Percentiles rank a stretch among this genome's conserved stretches.
phyloP scores from a whole-genome alignment of 2,329 filamentous ascomycete genomes.

The Verticillium tricorpus region DNA sequence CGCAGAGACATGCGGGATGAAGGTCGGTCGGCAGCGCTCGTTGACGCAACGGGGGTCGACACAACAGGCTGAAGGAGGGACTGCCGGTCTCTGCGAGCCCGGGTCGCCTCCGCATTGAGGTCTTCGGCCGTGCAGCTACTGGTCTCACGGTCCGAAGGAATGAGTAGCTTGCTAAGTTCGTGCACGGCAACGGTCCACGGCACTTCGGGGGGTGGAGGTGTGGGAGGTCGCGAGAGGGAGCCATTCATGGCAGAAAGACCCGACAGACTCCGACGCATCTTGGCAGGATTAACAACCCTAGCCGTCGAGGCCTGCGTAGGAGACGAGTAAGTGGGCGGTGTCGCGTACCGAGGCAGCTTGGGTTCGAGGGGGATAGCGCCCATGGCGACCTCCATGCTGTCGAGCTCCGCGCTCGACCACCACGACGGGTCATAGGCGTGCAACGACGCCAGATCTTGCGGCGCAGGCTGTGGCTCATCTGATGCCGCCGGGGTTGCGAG shows the following conservation, averaged over 20 bases:
- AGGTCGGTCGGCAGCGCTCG: conserved; percentile 32
- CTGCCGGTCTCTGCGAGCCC: conserved; percentile 61
- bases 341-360: conserved; percentile 50
- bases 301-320: conserved; percentile 85
- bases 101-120: conserved; percentile 63
- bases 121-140: conserved; percentile 75
- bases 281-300: conserved; percentile 67
- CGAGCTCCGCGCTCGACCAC: conserved; percentile 65
- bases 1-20: conserved; percentile 68
- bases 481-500: not conserved
- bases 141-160: conserved; percentile 71
- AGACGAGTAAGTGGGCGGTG: conserved; percentile 72
- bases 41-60: conserved; percentile 19
- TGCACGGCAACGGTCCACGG: conserved; percentile 81
- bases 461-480: not conserved
- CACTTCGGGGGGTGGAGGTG: conserved; percentile 74
- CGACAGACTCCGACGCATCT: conserved; percentile 60
- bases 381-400: conserved; percentile 62
- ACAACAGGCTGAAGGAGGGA: conserved; percentile 39
- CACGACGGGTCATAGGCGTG: conserved; percentile 61
- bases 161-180: conserved; percentile 76
- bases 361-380: conserved; percentile 43
- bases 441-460: conserved; percentile 18
- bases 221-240: conserved; percentile 42
- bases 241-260: conserved; percentile 36